Conservation (phyloP, 495 filamentous ascomycete genomes). For the Aspergillus olivimuriae region DNA sequence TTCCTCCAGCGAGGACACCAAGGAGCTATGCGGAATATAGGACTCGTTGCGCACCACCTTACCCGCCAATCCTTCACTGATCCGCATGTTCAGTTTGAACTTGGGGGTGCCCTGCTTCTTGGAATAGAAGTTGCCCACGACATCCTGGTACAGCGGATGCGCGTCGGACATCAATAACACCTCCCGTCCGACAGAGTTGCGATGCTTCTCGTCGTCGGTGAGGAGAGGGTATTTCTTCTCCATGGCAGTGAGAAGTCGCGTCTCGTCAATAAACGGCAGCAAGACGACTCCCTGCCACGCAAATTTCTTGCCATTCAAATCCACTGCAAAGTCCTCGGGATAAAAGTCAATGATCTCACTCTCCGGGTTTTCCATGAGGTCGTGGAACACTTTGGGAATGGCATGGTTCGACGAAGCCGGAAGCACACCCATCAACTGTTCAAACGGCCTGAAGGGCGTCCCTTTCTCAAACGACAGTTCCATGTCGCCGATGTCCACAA, state of each 20-base stretch:
- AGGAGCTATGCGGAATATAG: slow-evolving; percentile 66
- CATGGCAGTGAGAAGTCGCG: slow-evolving; percentile 77
- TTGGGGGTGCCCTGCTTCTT: slow-evolving; percentile 66
- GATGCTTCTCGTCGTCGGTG: slow-evolving; percentile 65
- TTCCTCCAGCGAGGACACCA: slow-evolving; percentile 58
- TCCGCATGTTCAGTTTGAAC: slow-evolving; percentile 62
- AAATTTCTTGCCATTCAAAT: slow-evolving; percentile 97
- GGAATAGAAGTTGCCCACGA: slow-evolving; percentile 79
- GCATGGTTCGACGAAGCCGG: slow-evolving; percentile 89
- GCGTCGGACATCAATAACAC: slow-evolving; percentile 76
- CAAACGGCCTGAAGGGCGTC: slow-evolving; percentile 81
- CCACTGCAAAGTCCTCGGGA: slow-evolving; percentile 84
- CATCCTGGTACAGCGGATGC: slow-evolving; percentile 74
- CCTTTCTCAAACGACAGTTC: slow-evolving; percentile 80
- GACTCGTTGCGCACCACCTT: slow-evolving; percentile 71
- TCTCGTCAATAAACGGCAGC: slow-evolving; percentile 94
- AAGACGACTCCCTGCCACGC: slow-evolving; percentile 95
- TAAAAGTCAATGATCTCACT: slow-evolving; percentile 97
- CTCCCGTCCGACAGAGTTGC: slow-evolving; percentile 78
- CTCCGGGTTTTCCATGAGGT: slow-evolving; percentile 77
- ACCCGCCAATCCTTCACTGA: slow-evolving; percentile 76
- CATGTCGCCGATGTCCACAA: slow-evolving; percentile 75
- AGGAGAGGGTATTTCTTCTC: slow-evolving; percentile 73
- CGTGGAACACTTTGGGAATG: slow-evolving; percentile 78
- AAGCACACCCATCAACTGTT: slow-evolving; percentile 97